Percentiles rank a stretch among this genome's conserved stretches.
Conservation (phyloP, 2,329 filamentous ascomycete genomes). For the Xylaria sp. region DNA sequence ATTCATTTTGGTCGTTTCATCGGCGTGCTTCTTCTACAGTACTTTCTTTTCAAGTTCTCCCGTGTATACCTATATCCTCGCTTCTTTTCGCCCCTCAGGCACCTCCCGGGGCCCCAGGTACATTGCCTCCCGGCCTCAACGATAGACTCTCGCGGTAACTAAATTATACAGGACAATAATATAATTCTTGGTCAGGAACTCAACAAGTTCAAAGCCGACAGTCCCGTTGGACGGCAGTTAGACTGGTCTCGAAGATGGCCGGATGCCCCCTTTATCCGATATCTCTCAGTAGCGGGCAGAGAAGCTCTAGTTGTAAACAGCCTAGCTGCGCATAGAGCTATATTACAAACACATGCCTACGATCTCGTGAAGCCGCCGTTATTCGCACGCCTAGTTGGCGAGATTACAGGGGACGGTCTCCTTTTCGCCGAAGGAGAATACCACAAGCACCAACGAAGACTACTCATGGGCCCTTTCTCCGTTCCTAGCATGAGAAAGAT, state of each 20-base stretch:
- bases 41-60: slow-evolving; percentile 48
- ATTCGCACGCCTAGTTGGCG: slow-evolving; percentile 49
- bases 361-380: slow-evolving; percentile 52
- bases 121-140: neutral
- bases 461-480: slow-evolving; percentile 52
- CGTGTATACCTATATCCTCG: slow-evolving; percentile 55
- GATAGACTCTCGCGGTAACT: neutral
- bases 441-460: slow-evolving; percentile 50
- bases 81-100: slow-evolving; percentile 55
- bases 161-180: slow-evolving; percentile 49
- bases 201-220: slow-evolving; percentile 47
- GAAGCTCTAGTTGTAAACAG: slow-evolving; percentile 54
- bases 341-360: slow-evolving; percentile 54
- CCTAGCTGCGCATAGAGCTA: slow-evolving; percentile 50
- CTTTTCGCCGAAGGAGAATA: slow-evolving; percentile 52
- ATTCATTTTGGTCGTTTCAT: neutral
- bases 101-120: slow-evolving; percentile 58
- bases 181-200: slow-evolving; percentile 55
- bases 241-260: slow-evolving; percentile 50
- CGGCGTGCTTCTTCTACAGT: slow-evolving; percentile 32
- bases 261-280: slow-evolving; percentile 53
- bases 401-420: slow-evolving; percentile 51
- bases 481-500: slow-evolving; percentile 52
- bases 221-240: slow-evolving; percentile 45
- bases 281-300: slow-evolving; percentile 50